Percentiles rank a stretch among this genome's conserved stretches.
phyloP scores from a whole-genome alignment of 352 stramenopile genomes.

The Pythium pyrilobum region DNA sequence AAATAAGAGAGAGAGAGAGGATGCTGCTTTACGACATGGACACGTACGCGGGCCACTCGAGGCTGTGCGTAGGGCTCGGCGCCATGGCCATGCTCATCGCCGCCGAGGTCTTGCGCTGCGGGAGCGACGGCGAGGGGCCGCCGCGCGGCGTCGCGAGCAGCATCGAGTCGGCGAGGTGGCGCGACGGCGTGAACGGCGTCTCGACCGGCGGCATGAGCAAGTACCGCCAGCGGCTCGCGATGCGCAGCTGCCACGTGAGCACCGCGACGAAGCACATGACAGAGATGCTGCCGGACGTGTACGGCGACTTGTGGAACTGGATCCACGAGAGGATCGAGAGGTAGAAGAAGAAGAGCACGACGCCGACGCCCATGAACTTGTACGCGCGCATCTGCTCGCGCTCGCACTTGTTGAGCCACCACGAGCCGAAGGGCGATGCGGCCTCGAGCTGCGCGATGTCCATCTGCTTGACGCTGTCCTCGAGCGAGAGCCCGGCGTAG shows the following conservation, averaged over 20 bases:
- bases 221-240: constrained; percentile 74
- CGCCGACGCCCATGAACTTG: constrained; percentile 62
- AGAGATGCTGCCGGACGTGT: constrained; percentile 37
- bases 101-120: not conserved
- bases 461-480: constrained; percentile 44
- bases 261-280: constrained; percentile 41
- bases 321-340: constrained; percentile 58
- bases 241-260: constrained; percentile 59
- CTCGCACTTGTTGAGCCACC: constrained; percentile 67
- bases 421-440: constrained; percentile 52
- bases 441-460: constrained; percentile 40
- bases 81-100: not conserved
- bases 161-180: constrained; percentile 2
- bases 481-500: constrained; percentile 48
- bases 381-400: constrained; percentile 64
- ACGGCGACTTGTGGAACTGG: constrained; percentile 49
- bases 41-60: constrained; percentile 3
- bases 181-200: constrained; percentile 5
- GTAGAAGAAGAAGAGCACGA: constrained; percentile 72
- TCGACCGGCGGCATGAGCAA: constrained; percentile 42
- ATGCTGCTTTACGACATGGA: not conserved
- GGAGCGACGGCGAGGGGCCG: not conserved
- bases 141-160: not conserved
- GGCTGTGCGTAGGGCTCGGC: constrained; percentile 1
- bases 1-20: not conserved